These are phyloP conservation scores for Malus sylvestris DNA, from an alignment of 306 rosid genomes.

Conservation along the genomic window DNA sequence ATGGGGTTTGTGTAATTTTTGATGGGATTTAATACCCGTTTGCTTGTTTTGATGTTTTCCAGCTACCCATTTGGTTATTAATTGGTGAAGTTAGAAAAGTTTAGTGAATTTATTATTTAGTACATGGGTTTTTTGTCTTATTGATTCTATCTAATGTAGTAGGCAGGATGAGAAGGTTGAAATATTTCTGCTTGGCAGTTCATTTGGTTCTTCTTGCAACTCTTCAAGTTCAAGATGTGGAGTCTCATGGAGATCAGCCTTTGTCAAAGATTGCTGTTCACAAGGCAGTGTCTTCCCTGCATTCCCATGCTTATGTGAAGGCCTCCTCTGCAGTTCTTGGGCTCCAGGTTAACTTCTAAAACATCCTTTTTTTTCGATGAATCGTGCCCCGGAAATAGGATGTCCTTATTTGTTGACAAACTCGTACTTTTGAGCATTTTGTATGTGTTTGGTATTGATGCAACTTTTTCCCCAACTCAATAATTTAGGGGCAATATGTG, in stretches of 20 bases:
- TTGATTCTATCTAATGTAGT: slow-evolving; percentile 15
- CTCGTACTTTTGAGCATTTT: not conserved
- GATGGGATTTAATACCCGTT: not conserved
- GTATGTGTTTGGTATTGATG: slow-evolving; percentile 17
- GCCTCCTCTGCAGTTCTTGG: slow-evolving; percentile 58
- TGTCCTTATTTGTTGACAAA: not conserved
- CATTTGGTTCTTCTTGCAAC: slow-evolving; percentile 28
- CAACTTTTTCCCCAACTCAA: not conserved
- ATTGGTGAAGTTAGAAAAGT: not conserved
- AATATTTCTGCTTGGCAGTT: slow-evolving; percentile 27
- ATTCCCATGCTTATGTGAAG: slow-evolving; percentile 45
- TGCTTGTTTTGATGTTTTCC: too few species aligned
- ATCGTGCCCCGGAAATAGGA: too few species aligned
- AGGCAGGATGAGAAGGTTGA: slow-evolving; percentile 34
- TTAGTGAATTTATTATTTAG: not conserved
- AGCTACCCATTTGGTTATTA: too few species aligned
- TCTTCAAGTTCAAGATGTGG: slow-evolving; percentile 21
- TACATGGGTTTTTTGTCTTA: not conserved
- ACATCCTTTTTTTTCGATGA: too few species aligned
- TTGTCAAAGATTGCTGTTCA: slow-evolving; percentile 54
- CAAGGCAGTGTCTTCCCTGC: slow-evolving; percentile 41
- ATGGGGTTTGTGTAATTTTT: not conserved
- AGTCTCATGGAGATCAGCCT: slow-evolving; percentile 64
- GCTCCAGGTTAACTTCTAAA: slow-evolving; percentile 37
- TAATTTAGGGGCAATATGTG: slow-evolving; percentile 55